Evolutionary conservation across 1,284 basidiomycete species (phyloP), one percentile per base, ranked within the genome.

Genomic region (Amylostereum areolatum): DNA sequence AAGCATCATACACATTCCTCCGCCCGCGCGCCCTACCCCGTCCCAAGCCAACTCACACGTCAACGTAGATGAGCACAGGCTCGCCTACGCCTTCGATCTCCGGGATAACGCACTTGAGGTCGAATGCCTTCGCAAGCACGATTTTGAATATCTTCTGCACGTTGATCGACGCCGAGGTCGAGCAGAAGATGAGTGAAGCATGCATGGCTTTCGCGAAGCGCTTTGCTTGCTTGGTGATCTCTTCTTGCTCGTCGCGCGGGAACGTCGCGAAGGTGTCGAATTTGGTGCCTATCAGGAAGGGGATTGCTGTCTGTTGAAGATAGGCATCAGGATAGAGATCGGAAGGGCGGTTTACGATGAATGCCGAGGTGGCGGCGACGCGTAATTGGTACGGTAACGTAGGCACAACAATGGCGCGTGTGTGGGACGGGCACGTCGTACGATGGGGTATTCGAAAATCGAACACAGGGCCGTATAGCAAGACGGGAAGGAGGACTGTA

Each of bases 61-160:
- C 92, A 61, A 93, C 83, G 70, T 97, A 97, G 56, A 96, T 81
- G 61, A 97, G 72, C 60, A 97, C 78, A 25, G 94, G 94, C 69
- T 96, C 92, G 53, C 94, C 93, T 39, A 93, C 87, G 48, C 91
- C 90, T 64, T 94, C 91, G 57, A 97, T 96, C 72, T 97, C 94
- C 36, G 94, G 93, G 59, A 97, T 95, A 55, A 96, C 92, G 64
- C 92, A 96, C 80, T 97, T 92, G 52, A 88, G 75, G 68, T 92
- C 90, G 60, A 92, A 92, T 31, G 90, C 89, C 65, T 92, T 92
- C 47, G 89, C 89, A 46, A 93, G 77, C 41, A 94, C 89, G 67
- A 95, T 94, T 76, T 97, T 97, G 84, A 97, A 97, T 59, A 98
- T 98, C 78, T 98, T 97, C 77, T 98, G 96, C 47, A 99, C 95